Evolutionary conservation across 1,284 basidiomycete genomes (phyloP).

Genomic region (Apiotrichum mycotoxinovorans): DNA sequence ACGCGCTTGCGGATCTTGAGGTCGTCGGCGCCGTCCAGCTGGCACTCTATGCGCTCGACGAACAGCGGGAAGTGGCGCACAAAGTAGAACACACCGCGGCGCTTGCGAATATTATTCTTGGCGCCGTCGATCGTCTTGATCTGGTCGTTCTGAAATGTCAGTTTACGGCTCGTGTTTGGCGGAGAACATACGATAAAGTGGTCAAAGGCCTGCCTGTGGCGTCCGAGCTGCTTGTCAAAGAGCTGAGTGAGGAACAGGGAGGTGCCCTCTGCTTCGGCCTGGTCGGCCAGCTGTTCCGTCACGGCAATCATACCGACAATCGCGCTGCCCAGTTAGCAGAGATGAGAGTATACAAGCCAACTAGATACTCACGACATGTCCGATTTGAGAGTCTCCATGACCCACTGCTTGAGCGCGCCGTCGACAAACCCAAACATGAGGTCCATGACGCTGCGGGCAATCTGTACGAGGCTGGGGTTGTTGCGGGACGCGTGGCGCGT

Average conservation of each 20-base stretch:
- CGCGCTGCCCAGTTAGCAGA: conserved; percentile 63
- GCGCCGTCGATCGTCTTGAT: conserved; percentile 86
- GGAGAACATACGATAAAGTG: conserved; percentile 66
- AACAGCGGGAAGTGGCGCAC: conserved; percentile 89
- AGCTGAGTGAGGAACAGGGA: conserved; percentile 70
- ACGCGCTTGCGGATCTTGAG: conserved; percentile 75
- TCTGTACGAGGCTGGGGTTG: conserved; percentile 67
- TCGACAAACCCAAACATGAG: conserved; percentile 91
- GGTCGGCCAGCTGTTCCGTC: conserved; percentile 72
- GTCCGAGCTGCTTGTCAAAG: conserved; percentile 75
- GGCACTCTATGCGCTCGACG: conserved; percentile 75
- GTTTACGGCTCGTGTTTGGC: not conserved
- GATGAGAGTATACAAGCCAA: too few species aligned
- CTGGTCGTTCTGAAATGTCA: conserved; percentile 65
- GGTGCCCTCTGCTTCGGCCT: conserved; percentile 69
- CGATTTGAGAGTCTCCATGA: conserved; percentile 63
- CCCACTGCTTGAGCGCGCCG: conserved; percentile 75
- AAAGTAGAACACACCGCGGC: conserved; percentile 83
- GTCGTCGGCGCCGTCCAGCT: conserved; percentile 72
- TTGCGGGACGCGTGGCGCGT: conserved; percentile 61
- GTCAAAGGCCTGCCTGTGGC: conserved; percentile 69
- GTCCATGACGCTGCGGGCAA: conserved; percentile 84
- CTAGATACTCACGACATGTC: not conserved
- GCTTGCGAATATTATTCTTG: conserved; percentile 69
- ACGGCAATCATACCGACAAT: conserved; percentile 77